Conservation (phyloP, 148 eudicot genomes). For the Silene latifolia region DNA sequence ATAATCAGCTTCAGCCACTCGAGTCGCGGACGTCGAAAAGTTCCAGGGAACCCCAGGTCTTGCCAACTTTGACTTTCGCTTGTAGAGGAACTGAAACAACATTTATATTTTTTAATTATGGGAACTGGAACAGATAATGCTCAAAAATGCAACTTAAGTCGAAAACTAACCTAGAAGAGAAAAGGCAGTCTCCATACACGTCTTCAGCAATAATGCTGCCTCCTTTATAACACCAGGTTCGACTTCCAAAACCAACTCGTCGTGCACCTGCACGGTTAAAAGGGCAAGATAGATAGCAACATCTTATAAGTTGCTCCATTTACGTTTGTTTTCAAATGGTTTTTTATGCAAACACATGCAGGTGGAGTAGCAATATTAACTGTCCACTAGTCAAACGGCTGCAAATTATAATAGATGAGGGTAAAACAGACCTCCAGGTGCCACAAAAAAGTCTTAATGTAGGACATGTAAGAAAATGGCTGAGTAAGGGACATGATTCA, state of each 20-base stretch:
- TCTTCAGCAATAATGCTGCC: constrained; percentile 67
- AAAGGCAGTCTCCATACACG: constrained; percentile 83
- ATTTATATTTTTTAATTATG: constrained; percentile 12
- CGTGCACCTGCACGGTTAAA: constrained; percentile 60
- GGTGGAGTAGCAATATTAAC: too few species aligned
- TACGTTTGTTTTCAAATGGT: too few species aligned
- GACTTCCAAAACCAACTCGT: constrained; percentile 87
- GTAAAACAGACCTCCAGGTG: too few species aligned
- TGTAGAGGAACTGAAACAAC: constrained; percentile 69
- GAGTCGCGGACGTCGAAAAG: constrained; percentile 38
- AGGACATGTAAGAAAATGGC: too few species aligned
- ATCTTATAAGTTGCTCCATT: not conserved
- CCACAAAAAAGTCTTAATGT: too few species aligned
- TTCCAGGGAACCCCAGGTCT: constrained; percentile 91
- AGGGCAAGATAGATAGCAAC: not conserved
- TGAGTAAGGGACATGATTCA: too few species aligned
- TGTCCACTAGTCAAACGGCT: too few species aligned
- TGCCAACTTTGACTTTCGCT: constrained; percentile 81
- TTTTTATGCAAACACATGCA: too few species aligned
- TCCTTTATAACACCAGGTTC: constrained; percentile 67
- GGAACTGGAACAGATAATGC: not conserved
- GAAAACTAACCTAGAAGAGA: constrained; percentile 63
- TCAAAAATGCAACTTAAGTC: not conserved
- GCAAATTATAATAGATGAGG: too few species aligned
- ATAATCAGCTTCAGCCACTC: constrained; percentile 2